Conservation (phyloP, 441 rosid species). For the Hura crepitans region DNA sequence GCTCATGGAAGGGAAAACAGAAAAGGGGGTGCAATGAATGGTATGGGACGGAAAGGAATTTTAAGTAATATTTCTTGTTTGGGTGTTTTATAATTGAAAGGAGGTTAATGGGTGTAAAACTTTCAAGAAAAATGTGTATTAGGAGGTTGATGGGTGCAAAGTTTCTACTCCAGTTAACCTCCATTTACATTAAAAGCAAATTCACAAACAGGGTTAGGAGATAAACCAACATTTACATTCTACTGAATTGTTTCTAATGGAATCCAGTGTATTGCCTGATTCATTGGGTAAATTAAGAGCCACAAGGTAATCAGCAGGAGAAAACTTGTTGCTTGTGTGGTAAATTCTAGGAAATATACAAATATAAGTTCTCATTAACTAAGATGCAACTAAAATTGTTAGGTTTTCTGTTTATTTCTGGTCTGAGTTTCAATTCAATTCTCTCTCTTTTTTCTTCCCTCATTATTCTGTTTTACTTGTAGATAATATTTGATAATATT, state of each 20-base stretch:
- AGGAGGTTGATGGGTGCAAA: no score
- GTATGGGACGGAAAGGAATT: neutral
- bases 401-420: neutral
- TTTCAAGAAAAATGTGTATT: no score
- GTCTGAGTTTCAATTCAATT: constrained; percentile 4
- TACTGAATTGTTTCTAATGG: neutral
- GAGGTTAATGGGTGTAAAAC: neutral
- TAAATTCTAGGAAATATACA: neutral
- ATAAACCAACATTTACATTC: neutral
- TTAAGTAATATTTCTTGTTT: neutral
- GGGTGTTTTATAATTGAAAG: neutral
- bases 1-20: neutral
- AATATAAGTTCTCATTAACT: neutral
- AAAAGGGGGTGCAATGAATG: neutral
- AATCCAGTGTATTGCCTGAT: neutral
- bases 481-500: constrained; percentile 97
- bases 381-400: neutral
- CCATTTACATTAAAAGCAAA: neutral
- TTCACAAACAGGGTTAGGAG: neutral
- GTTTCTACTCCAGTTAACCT: neutral
- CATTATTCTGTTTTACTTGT: constrained; percentile 37
- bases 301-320: no score
- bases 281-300: neutral
- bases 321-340: neutral
- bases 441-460: constrained; percentile 14